Conservation (phyloP, 2,329 filamentous ascomycete species). For the Sporothrix schenckii region DNA sequence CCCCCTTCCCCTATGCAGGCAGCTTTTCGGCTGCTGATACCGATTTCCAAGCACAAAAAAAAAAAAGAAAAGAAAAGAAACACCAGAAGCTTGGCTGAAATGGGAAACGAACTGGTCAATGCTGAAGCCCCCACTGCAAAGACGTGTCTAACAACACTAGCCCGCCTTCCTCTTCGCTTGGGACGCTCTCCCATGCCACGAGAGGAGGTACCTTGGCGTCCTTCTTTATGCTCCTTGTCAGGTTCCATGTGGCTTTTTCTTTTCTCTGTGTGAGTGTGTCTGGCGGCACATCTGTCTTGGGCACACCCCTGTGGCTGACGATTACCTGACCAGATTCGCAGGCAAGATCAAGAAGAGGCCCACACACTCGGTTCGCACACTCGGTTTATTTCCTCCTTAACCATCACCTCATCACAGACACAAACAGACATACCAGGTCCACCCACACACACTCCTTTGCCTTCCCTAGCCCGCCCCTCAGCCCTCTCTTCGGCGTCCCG, state of each 20-base stretch:
- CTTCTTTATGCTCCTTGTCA: background rate
- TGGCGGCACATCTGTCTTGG: background rate
- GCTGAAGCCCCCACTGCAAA: conserved; percentile 21
- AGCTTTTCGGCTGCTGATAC: background rate
- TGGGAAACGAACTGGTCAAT: conserved; percentile 3
- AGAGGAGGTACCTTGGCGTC: background rate
- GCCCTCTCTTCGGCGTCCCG: conserved; percentile 13
- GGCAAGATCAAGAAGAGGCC: conserved; percentile 8
- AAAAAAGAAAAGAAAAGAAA: background rate
- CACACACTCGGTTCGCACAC: background rate
- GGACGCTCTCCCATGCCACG: background rate
- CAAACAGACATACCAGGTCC: background rate
- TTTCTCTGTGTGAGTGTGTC: no score
- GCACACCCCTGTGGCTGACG: background rate
- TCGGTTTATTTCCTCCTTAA: background rate
- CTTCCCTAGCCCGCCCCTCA: background rate
- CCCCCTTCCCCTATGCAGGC: background rate
- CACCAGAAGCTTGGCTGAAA: conserved; percentile 8
- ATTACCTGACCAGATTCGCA: conserved; percentile 10
- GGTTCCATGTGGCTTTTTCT: background rate
- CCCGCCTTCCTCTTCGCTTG: background rate
- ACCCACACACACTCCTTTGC: conserved; percentile 1
- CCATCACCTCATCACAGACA: background rate
- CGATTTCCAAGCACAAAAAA: conserved; percentile 2
- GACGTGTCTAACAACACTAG: background rate